Evolutionary conservation across 176 grass and related monocot genomes (phyloP).

Genomic region (Triticum urartu): DNA sequence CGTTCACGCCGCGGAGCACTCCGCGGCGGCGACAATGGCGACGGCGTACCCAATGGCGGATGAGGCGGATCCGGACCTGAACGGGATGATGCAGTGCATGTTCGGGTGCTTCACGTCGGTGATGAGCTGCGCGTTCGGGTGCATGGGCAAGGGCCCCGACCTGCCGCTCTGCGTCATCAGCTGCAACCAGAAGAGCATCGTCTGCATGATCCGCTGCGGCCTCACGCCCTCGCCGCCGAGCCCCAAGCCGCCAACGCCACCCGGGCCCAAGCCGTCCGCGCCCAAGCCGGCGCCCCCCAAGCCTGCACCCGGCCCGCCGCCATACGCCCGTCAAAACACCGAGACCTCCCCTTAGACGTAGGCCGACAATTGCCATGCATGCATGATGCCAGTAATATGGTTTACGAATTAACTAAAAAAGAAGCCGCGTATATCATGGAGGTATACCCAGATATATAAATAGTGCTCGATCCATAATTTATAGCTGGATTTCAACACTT

Average conservation of each 20-base stretch:
- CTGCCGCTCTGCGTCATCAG: conserved; percentile 42
- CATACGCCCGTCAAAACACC: neutral
- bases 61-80: neutral
- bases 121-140: conserved; percentile 39
- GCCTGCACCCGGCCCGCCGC: conserved; percentile 13
- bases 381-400: neutral
- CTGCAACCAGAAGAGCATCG: conserved; percentile 45
- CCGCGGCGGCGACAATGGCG: neutral
- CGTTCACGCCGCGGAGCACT: neutral
- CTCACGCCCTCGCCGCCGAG: conserved; percentile 9
- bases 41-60: neutral
- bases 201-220: conserved; percentile 43
- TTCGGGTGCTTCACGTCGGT: conserved; percentile 39
- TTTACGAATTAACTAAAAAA: neutral
- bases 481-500: neutral
- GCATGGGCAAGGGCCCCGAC: conserved; percentile 47
- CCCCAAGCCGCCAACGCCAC: conserved; percentile 2
- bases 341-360: neutral
- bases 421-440: neutral
- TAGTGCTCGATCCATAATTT: neutral
- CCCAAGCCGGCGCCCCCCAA: neutral
- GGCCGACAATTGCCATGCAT: neutral
- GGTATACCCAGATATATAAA: neutral
- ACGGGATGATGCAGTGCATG: conserved; percentile 30
- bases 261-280: neutral